These are phyloP conservation scores for Ustilago tritici DNA, from an alignment of 1,284 basidiomycete genomes.

Conservation along the genomic window DNA sequence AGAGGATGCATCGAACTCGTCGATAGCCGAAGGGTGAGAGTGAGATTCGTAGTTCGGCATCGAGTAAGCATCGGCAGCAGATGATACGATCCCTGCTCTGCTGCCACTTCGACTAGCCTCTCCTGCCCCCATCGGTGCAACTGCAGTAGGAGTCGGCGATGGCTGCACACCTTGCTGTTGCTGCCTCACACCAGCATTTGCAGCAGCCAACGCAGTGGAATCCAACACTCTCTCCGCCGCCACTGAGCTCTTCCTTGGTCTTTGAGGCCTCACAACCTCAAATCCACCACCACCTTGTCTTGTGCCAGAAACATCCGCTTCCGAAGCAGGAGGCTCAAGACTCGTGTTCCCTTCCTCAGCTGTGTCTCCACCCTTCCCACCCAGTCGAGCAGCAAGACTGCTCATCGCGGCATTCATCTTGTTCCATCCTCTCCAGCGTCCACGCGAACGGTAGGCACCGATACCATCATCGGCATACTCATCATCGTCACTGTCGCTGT, in stretches of 20 bases:
- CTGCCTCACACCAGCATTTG: slow-evolving; percentile 1
- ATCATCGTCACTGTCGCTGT: slow-evolving; percentile 38
- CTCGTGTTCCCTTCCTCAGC: slow-evolving; percentile 34
- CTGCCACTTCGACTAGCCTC: slow-evolving; percentile 4
- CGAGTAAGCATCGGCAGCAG: slow-evolving; percentile 37
- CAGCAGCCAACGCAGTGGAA: slow-evolving; percentile 46
- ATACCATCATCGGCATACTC: slow-evolving; percentile 21
- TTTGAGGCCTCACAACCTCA: slow-evolving; percentile 53
- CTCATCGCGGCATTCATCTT: slow-evolving; percentile 58
- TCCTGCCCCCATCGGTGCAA: slow-evolving; percentile 9
- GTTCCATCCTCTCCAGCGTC: slow-evolving; percentile 56
- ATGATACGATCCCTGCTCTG: slow-evolving; percentile 8
- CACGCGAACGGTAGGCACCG: slow-evolving; percentile 30
- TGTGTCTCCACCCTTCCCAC: slow-evolving; percentile 17
- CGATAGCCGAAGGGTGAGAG: background rate
- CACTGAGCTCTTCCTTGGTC: slow-evolving; percentile 28
- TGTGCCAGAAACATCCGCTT: slow-evolving; percentile 33
- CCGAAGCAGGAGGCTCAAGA: slow-evolving; percentile 44
- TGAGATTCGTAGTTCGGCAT: slow-evolving; percentile 11
- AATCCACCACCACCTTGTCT: slow-evolving; percentile 37
- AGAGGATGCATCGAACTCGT: slow-evolving; percentile 30
- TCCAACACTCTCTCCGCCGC: slow-evolving; percentile 33
- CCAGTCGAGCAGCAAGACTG: slow-evolving; percentile 31
- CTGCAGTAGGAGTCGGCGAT: slow-evolving; percentile 18
- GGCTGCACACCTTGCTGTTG: slow-evolving; percentile 3